Conservation (phyloP, 2,329 filamentous ascomycete species). For the Penicillium corylophilum region DNA sequence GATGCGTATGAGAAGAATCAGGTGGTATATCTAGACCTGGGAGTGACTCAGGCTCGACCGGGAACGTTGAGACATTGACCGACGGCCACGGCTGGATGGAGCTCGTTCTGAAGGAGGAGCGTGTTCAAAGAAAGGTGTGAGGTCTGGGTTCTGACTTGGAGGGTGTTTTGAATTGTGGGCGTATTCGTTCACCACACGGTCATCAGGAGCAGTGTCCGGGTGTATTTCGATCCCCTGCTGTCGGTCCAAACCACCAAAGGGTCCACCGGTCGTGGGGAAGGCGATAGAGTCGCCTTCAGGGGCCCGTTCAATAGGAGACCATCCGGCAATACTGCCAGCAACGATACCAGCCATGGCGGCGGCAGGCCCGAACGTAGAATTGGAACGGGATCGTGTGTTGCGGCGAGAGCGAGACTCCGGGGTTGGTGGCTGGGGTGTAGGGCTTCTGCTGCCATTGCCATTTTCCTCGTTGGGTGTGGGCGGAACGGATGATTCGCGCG, state of each 20-base stretch:
- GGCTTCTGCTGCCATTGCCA: slow-evolving; percentile 16
- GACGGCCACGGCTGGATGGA: slow-evolving; percentile 35
- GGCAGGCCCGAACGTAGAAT: slow-evolving; percentile 58
- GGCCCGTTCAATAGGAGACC: slow-evolving; percentile 59
- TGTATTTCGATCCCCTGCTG: slow-evolving; percentile 49
- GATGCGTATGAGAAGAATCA: neutral
- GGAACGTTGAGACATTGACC: slow-evolving; percentile 38
- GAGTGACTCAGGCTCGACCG: slow-evolving; percentile 37
- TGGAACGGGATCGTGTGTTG: slow-evolving; percentile 58
- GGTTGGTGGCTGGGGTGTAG: slow-evolving; percentile 49
- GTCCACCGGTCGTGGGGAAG: slow-evolving; percentile 37
- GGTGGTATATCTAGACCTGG: slow-evolving; percentile 10
- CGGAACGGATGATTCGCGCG: slow-evolving; percentile 49
- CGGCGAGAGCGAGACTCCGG: slow-evolving; percentile 53
- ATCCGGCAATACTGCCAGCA: slow-evolving; percentile 64
- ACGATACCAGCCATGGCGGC: slow-evolving; percentile 66
- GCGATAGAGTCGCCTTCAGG: slow-evolving; percentile 36
- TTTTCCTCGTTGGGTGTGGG: slow-evolving; percentile 56
- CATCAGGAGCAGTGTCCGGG: slow-evolving; percentile 46
- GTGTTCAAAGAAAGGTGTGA: slow-evolving; percentile 46
- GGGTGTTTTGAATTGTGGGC: slow-evolving; percentile 36
- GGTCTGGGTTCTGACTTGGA: slow-evolving; percentile 48
- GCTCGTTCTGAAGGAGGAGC: slow-evolving; percentile 34
- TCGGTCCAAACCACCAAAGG: slow-evolving; percentile 40
- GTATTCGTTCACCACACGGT: slow-evolving; percentile 45